Base-by-base conservation (phyloP, 169 alveolate genomes). In the Hammondia hammondi region DNA sequence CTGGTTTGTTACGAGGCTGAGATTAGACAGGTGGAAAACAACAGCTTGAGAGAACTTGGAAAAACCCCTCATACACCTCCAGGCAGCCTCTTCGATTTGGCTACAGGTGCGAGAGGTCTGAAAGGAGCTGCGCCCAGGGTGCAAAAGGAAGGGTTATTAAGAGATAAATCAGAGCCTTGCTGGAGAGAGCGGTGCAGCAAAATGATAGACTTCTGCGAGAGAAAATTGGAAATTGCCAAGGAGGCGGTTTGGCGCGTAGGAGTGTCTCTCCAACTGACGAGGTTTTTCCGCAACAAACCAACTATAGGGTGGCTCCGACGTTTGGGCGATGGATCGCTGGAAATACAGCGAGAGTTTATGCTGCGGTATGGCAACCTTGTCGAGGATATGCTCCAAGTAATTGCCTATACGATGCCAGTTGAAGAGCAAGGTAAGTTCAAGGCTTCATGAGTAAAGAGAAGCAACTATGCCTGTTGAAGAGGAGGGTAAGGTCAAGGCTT, bases 341-440 rank as follows among this genome's bases (percentile, higher is more conserved):
- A n/a, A 77, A 77, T 21, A 32, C 87, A 77, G 48, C 27, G 87
- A 32, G 56, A 77, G 21, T 29, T 77, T 9, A 39, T 77, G 87
- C 7, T 17, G 87, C 12, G 48, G 29, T 77, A 77, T 32, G 87
- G 87, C 7, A 39, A 39, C 48, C 29, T 77, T 17, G 32, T 77
- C 48, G 87, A 77, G 48, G 46, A 77, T 32, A 37, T 77, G 48
- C 87, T 77, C 87, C 87, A 39, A 39, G 48, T 77, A 39, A 46
- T 46, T 6, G 87, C 48, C 43, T 77, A 77, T 77, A 77, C 87
- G 9, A 52, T 32, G 39, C 87, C 87, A 0, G 87, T 77, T 24
- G 87, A 77, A 39, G 56, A 32, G 43, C 48, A 32, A 6, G 87
- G 87, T 67, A 67, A 67, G 77, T 67, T 0, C 77, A 21, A 67